phyloP scores from a whole-genome alignment of 192 early-diverging fungal genomes.

The Kickxella alabastrina region DNA sequence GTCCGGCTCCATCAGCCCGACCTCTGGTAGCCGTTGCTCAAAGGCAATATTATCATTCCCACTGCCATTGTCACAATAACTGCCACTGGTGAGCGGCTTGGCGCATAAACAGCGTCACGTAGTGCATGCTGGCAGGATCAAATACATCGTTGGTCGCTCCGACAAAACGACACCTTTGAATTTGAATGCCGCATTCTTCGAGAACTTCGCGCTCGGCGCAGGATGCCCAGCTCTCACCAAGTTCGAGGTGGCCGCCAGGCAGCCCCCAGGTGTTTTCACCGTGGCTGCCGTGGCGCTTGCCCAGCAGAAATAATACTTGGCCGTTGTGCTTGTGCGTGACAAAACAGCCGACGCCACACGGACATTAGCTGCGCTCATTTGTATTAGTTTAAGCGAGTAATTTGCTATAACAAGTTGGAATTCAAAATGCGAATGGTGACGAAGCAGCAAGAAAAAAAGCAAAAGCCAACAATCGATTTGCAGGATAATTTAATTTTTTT shows the following conservation, averaged over 20 bases:
- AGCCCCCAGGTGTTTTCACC: constrained; percentile 9
- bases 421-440: too few relatives aligned
- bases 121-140: background rate
- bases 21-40: background rate
- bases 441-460: too few relatives aligned
- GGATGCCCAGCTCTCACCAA: constrained; percentile 9
- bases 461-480: too few relatives aligned
- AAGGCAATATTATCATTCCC: too few relatives aligned
- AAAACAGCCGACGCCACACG: constrained; percentile 26
- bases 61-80: background rate
- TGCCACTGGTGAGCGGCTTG: background rate
- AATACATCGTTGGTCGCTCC: constrained; percentile 12
- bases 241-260: constrained; percentile 18
- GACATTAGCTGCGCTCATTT: background rate
- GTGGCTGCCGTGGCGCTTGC: constrained; percentile 13
- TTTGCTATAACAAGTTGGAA: too few relatives aligned
- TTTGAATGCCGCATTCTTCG: constrained; percentile 10
- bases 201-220: constrained; percentile 12
- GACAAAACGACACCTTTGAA: background rate
- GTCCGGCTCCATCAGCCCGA: constrained; percentile 16
- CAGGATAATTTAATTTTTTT: too few relatives aligned
- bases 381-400: too few relatives aligned
- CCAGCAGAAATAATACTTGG: constrained; percentile 15
- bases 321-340: constrained; percentile 23
- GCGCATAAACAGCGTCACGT: constrained; percentile 5